phyloP scores from a whole-genome alignment of 331 rosid genomes.

The Stylosanthes scabra region DNA sequence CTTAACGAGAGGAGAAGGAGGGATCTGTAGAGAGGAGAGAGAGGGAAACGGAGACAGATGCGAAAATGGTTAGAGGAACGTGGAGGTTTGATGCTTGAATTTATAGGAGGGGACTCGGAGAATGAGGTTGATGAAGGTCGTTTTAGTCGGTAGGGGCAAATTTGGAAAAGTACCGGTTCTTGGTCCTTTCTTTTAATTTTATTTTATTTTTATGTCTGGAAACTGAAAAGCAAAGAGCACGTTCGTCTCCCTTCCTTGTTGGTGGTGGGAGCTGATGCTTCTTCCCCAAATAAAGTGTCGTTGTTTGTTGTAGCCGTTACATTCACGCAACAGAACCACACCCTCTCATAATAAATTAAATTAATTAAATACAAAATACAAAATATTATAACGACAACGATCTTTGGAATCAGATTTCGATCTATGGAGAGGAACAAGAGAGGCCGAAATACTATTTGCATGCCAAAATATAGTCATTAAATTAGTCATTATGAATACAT shows the following conservation, averaged over 20 bases:
- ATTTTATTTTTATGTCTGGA: background rate
- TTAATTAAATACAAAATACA: too few relatives aligned
- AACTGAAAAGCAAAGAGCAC: background rate
- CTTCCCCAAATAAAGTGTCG: background rate
- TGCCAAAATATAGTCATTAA: too few relatives aligned
- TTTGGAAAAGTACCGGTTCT: conserved; percentile 24
- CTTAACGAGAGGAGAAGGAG: conserved; percentile 6
- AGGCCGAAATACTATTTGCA: too few relatives aligned
- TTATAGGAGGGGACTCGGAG: conserved; percentile 21
- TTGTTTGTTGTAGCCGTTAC: conserved; percentile 46
- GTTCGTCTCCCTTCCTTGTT: background rate
- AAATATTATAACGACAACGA: too few relatives aligned
- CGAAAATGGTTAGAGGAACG: background rate
- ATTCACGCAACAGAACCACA: conserved; percentile 36
- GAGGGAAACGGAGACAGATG: conserved; percentile 6
- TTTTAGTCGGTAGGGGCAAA: conserved; percentile 56
- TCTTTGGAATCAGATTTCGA: too few relatives aligned
- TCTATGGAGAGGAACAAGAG: too few relatives aligned
- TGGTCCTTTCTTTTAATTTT: too few relatives aligned
- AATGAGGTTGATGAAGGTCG: conserved; percentile 30
- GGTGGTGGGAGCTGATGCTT: background rate
- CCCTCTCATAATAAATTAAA: background rate
- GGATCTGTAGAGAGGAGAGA: conserved; percentile 12
- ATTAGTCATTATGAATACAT: too few relatives aligned
- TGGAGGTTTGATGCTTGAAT: background rate